Conservation (phyloP, 2,329 filamentous ascomycete genomes). For the Trichoderma asperellum region DNA sequence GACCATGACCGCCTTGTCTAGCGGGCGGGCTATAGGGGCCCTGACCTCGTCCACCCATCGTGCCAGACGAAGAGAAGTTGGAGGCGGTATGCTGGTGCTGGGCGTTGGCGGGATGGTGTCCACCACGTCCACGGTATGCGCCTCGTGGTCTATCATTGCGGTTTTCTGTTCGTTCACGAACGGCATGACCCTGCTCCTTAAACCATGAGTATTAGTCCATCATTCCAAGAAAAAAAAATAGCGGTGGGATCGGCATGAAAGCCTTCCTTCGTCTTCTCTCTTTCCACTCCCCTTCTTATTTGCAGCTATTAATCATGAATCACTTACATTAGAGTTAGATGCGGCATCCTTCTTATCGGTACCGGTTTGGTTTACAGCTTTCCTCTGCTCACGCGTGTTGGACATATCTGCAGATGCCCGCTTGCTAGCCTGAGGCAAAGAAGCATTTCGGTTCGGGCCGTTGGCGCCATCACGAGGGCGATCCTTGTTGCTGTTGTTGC, state of each 20-base stretch:
- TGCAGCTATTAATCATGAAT: neutral
- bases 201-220: slow-evolving; percentile 21
- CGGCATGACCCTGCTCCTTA: slow-evolving; percentile 38
- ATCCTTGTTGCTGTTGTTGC: slow-evolving; percentile 35
- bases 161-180: slow-evolving; percentile 44
- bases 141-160: slow-evolving; percentile 50
- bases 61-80: slow-evolving; percentile 44
- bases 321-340: slow-evolving; percentile 47
- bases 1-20: slow-evolving; percentile 46
- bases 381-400: slow-evolving; percentile 51
- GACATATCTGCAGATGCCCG: slow-evolving; percentile 50
- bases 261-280: neutral
- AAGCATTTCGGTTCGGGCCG: slow-evolving; percentile 42
- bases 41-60: slow-evolving; percentile 41
- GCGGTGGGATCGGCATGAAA: neutral
- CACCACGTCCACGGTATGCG: slow-evolving; percentile 51
- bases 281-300: neutral
- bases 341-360: slow-evolving; percentile 47
- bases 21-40: slow-evolving; percentile 51
- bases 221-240: neutral
- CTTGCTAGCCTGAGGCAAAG: slow-evolving; percentile 48
- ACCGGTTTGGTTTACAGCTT: slow-evolving; percentile 42
- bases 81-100: slow-evolving; percentile 42
- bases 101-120: slow-evolving; percentile 45
- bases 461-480: slow-evolving; percentile 43